These are phyloP conservation scores for Sodiomyces alkalinus DNA, from an alignment of 2,329 filamentous ascomycete genomes.

Conservation along the genomic window DNA sequence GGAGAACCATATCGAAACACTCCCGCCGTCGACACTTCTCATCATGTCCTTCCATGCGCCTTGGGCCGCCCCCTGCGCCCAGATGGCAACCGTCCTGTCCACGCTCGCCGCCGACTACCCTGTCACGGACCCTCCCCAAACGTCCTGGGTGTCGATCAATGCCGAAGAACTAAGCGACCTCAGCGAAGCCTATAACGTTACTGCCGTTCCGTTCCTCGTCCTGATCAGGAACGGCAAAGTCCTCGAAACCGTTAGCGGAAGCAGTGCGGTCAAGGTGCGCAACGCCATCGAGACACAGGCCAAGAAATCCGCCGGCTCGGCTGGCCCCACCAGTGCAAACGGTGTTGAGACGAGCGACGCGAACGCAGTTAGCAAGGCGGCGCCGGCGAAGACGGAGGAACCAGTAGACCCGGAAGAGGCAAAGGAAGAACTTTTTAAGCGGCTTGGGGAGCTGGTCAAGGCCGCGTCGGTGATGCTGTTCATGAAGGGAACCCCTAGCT, in stretches of 20 bases:
- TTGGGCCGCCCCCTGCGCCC: slow-evolving; percentile 90
- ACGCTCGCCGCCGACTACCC: slow-evolving; percentile 81
- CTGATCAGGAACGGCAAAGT: slow-evolving; percentile 61
- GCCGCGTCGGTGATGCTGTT: slow-evolving; percentile 97
- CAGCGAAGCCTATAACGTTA: slow-evolving; percentile 85
- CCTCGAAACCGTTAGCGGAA: slow-evolving; percentile 77
- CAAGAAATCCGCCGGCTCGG: slow-evolving; percentile 25
- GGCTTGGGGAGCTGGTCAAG: slow-evolving; percentile 74
- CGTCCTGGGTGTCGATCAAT: slow-evolving; percentile 81
- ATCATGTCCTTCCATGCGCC: slow-evolving; percentile 91
- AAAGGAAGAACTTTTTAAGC: slow-evolving; percentile 74
- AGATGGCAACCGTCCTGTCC: slow-evolving; percentile 78
- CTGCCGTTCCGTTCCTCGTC: slow-evolving; percentile 84
- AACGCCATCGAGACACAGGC: slow-evolving; percentile 74
- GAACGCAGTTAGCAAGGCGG: slow-evolving; percentile 7
- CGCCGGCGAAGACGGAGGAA: slow-evolving; percentile 12
- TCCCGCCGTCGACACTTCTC: slow-evolving; percentile 56
- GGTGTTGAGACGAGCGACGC: slow-evolving; percentile 11
- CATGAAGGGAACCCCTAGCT: slow-evolving; percentile 89
- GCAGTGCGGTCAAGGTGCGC: slow-evolving; percentile 74
- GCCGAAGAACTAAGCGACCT: slow-evolving; percentile 89
- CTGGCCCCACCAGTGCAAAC: slow-evolving; percentile 24
- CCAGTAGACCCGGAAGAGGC: slow-evolving; percentile 30
- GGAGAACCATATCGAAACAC: slow-evolving; percentile 47
- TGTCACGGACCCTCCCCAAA: slow-evolving; percentile 44